phyloP scores from a whole-genome alignment of 2,329 filamentous ascomycete species.

The Botrytis paeoniae region DNA sequence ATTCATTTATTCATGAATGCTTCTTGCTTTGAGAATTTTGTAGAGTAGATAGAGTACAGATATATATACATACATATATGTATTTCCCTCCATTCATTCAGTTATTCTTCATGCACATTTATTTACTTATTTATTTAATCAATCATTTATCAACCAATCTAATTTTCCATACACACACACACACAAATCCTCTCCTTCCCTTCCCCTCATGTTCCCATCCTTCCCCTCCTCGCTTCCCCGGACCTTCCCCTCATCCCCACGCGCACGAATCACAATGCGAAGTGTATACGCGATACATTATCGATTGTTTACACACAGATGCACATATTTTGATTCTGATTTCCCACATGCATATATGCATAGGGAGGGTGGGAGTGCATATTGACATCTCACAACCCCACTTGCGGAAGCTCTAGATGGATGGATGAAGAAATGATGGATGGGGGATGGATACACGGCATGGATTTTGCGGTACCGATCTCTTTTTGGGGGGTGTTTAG shows the following conservation, averaged over 20 bases:
- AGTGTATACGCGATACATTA: background rate
- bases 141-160: background rate
- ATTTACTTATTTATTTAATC: background rate
- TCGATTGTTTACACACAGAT: background rate
- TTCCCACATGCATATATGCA: background rate
- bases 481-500: too few species aligned
- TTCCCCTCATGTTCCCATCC: background rate
- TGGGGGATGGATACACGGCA: background rate
- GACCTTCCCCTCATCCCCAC: background rate
- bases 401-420: background rate
- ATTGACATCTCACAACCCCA: background rate
- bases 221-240: background rate
- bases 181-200: background rate
- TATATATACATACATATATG: too few species aligned
- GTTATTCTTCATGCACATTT: background rate
- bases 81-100: background rate
- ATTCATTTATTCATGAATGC: too few species aligned
- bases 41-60: background rate
- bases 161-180: background rate
- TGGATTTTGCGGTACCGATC: background rate
- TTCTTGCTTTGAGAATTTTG: background rate
- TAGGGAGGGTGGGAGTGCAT: background rate
- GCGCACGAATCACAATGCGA: background rate
- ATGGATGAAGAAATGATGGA: too few species aligned
- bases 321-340: background rate